Conservation (phyloP, 2,329 filamentous ascomycete genomes). For the Esteya vermicola region DNA sequence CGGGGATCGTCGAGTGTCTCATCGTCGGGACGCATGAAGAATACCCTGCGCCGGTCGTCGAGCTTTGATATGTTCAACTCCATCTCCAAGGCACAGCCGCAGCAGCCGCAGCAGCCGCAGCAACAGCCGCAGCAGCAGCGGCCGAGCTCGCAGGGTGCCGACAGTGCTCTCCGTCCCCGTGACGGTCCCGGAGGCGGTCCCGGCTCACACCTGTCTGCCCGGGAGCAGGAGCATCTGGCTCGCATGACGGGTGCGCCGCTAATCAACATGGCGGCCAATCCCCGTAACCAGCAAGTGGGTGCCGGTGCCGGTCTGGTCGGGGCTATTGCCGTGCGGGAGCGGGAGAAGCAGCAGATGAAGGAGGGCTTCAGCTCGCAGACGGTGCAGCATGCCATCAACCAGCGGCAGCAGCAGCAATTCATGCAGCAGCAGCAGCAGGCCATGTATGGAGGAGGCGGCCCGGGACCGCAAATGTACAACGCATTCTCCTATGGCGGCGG, state of each 20-base stretch:
- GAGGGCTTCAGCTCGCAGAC: slow-evolving; percentile 54
- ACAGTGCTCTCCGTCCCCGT: slow-evolving; percentile 28
- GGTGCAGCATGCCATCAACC: slow-evolving; percentile 59
- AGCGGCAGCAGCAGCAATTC: slow-evolving; percentile 25
- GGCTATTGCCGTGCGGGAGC: slow-evolving; percentile 66
- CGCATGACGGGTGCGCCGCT: slow-evolving; percentile 66
- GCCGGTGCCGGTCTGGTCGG: slow-evolving; percentile 55
- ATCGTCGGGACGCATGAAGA: too few relatives aligned
- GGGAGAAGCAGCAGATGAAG: slow-evolving; percentile 58
- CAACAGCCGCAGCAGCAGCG: slow-evolving; percentile 31
- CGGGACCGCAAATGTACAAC: slow-evolving; percentile 4
- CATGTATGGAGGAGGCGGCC: slow-evolving; percentile 7
- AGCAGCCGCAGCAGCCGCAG: too few relatives aligned
- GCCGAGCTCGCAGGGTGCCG: slow-evolving; percentile 46
- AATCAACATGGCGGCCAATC: slow-evolving; percentile 48
- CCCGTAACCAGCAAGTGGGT: slow-evolving; percentile 29
- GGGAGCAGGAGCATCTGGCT: slow-evolving; percentile 81
- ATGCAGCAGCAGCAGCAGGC: slow-evolving; percentile 11
- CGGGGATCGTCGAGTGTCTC: slow-evolving; percentile 44
- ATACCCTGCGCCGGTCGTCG: slow-evolving; percentile 23
- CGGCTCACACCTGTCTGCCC: slow-evolving; percentile 56
- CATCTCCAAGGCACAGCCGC: too few relatives aligned
- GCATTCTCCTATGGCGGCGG: slow-evolving; percentile 9
- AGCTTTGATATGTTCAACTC: slow-evolving; percentile 24
- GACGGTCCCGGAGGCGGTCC: slow-evolving; percentile 16